Percentiles rank a stretch among this genome's conserved stretches.
Evolutionary conservation across 495 filamentous ascomycete species (phyloP).

Genomic region (Hypoxylon lenormandii): DNA sequence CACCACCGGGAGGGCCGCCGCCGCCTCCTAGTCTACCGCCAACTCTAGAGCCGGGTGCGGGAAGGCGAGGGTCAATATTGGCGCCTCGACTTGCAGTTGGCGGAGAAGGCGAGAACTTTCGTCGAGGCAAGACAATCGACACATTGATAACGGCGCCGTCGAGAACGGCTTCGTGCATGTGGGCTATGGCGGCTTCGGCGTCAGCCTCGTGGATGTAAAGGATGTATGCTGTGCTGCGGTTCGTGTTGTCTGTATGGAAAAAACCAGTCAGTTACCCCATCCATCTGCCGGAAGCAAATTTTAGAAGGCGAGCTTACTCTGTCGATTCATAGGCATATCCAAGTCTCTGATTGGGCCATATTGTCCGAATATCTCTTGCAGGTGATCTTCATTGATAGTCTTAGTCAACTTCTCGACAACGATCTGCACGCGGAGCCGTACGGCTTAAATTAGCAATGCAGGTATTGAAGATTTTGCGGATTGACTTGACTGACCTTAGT

Average conservation of each 20-base stretch:
- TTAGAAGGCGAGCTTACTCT: conserved; percentile 68
- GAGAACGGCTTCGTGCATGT: conserved; percentile 98
- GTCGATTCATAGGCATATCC: conserved; percentile 87
- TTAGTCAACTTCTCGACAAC: conserved; percentile 96
- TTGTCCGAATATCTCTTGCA: conserved; percentile 89
- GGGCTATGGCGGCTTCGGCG: conserved; percentile 88
- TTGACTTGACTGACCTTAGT: conserved; percentile 50
- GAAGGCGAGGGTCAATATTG: conserved; percentile 60
- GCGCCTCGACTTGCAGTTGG: conserved; percentile 63
- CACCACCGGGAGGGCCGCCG: no score
- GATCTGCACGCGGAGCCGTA: conserved; percentile 67
- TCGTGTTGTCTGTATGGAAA: conserved; percentile 79
- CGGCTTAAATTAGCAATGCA: conserved; percentile 28
- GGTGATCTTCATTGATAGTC: conserved; percentile 88
- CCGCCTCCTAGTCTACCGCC: not conserved
- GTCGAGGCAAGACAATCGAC: conserved; percentile 90
- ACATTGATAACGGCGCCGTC: conserved; percentile 90
- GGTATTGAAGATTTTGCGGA: conserved; percentile 4
- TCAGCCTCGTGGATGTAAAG: conserved; percentile 80
- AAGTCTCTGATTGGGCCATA: conserved; percentile 88
- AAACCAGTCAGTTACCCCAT: conserved; percentile 1
- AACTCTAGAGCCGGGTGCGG: conserved; percentile 56
- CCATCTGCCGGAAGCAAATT: not conserved
- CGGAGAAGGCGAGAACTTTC: conserved; percentile 67
- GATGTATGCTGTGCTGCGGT: conserved; percentile 94